Conservation (phyloP, 352 stramenopile species). For the Phytopythium oedochilum region DNA sequence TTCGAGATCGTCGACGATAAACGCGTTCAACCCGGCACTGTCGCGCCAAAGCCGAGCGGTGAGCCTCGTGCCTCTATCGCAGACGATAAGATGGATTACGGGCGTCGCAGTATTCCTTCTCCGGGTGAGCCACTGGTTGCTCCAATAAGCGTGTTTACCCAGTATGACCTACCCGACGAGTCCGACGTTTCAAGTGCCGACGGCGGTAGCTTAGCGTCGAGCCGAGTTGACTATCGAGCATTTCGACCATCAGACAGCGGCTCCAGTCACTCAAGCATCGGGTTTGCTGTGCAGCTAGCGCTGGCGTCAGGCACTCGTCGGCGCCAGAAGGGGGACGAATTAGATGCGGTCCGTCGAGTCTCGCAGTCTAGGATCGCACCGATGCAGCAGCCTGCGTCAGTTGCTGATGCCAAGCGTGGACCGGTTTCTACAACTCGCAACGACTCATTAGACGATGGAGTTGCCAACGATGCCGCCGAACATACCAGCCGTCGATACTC, state of each 20-base stretch:
- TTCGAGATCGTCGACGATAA: neutral
- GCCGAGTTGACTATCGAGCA: neutral
- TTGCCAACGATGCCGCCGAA: neutral
- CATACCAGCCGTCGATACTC: constrained; percentile 7
- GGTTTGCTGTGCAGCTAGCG: constrained; percentile 39
- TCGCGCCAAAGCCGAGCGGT: neutral
- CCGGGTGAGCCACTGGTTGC: neutral
- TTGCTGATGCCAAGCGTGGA: neutral
- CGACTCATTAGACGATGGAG: neutral
- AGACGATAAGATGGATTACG: neutral
- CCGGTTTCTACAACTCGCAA: neutral
- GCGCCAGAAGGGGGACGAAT: constrained; percentile 6
- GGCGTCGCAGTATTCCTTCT: neutral
- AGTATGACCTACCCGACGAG: neutral
- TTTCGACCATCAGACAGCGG: constrained; percentile 17
- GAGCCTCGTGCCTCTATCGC: neutral
- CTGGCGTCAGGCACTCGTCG: constrained; percentile 24
- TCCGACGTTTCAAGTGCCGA: neutral
- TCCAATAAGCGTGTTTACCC: neutral
- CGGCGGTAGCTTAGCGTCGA: neutral
- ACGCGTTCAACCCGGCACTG: neutral
- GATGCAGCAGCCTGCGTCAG: neutral
- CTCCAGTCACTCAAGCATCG: constrained; percentile 42
- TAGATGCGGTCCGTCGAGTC: neutral
- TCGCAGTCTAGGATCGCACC: neutral